Evolutionary conservation across 2,329 filamentous ascomycete genomes (phyloP).

Genomic region (Colletotrichum navitas): DNA sequence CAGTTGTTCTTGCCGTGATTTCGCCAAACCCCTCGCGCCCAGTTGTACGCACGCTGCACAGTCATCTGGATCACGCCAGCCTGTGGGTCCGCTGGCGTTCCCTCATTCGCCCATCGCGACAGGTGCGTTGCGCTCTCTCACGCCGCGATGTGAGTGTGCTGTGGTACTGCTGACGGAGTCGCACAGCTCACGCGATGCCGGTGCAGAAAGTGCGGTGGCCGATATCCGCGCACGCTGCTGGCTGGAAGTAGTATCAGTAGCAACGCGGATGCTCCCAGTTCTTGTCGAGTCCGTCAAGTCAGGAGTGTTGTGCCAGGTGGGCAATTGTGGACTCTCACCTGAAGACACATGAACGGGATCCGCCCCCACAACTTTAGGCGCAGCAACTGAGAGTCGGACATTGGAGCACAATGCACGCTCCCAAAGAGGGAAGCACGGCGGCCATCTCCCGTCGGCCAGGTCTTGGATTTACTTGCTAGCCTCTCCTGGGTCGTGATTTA

Average conservation of each 20-base stretch:
- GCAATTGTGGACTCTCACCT: constrained; percentile 35
- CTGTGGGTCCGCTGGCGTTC: constrained; percentile 19
- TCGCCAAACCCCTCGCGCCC: constrained; percentile 21
- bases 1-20: constrained; percentile 10
- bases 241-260: constrained; percentile 17
- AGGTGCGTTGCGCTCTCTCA: constrained; percentile 14
- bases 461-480: not conserved
- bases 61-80: constrained; percentile 15
- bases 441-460: constrained; percentile 31
- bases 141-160: not conserved
- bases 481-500: not conserved
- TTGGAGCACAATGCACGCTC: constrained; percentile 34
- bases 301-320: constrained; percentile 26
- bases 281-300: too few relatives aligned
- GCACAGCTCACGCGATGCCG: not conserved
- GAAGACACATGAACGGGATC: constrained; percentile 22
- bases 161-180: constrained; percentile 4
- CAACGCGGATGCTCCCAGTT: constrained; percentile 12
- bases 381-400: constrained; percentile 31
- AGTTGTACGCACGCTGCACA: constrained; percentile 26
- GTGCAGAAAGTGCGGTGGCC: constrained; percentile 9
- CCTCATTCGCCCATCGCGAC: constrained; percentile 26
- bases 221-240: constrained; percentile 13
- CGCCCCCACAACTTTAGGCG: constrained; percentile 40
- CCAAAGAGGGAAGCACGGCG: constrained; percentile 26